Evolutionary conservation across 2,329 filamentous ascomycete species (phyloP).

Genomic region (Hypoxylon sp.): DNA sequence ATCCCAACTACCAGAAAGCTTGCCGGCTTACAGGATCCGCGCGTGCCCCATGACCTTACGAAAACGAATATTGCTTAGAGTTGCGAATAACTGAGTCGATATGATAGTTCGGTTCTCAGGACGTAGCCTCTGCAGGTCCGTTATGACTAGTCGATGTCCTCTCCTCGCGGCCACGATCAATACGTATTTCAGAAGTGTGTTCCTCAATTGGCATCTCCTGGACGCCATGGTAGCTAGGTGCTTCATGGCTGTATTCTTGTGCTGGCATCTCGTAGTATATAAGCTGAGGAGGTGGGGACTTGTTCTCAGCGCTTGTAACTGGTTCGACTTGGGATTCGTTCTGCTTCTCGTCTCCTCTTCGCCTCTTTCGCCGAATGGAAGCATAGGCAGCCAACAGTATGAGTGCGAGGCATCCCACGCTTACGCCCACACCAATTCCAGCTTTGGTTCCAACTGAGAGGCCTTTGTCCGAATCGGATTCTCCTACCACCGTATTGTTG

Average conservation of each 20-base stretch:
- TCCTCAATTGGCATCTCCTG: not conserved
- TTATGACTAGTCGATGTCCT: not conserved
- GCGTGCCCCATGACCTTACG: not conserved
- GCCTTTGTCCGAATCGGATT: not conserved
- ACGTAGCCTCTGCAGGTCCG: not conserved
- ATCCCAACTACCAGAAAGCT: not conserved
- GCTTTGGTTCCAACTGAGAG: not conserved
- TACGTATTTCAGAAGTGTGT: not conserved
- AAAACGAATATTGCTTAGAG: not conserved
- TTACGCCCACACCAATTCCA: not conserved
- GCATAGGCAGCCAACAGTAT: not conserved
- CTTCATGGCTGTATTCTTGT: not conserved
- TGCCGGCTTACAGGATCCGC: no score
- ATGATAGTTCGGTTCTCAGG: not conserved
- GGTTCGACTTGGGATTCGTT: not conserved
- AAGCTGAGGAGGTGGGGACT: not conserved
- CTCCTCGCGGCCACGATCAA: not conserved
- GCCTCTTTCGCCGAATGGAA: not conserved
- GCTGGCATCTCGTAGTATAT: conserved; percentile 1
- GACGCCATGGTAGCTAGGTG: not conserved
- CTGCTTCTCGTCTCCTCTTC: not conserved
- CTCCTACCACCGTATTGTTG: not conserved
- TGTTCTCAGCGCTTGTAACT: not conserved
- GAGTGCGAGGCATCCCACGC: not conserved
- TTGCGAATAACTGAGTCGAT: not conserved